phyloP scores from a whole-genome alignment of 1,284 basidiomycete species.

The Fistulina hepatica region DNA sequence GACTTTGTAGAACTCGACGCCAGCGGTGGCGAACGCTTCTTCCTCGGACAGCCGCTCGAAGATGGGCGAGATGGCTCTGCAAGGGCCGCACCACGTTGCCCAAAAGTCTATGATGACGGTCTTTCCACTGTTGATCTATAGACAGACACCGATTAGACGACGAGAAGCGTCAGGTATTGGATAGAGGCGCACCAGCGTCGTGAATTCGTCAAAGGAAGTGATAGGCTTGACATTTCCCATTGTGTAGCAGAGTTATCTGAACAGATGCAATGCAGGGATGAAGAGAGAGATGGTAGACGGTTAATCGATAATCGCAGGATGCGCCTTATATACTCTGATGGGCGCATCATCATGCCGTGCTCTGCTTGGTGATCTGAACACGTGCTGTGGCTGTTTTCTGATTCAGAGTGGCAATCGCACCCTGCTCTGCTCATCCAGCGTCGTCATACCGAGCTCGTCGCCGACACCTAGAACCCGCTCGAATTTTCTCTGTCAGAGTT shows the following conservation, averaged over 20 bases:
- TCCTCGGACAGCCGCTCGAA: slow-evolving; percentile 57
- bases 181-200: background rate
- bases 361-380: background rate
- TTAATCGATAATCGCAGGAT: background rate
- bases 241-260: background rate
- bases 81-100: slow-evolving; percentile 65
- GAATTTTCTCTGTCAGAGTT: too few species aligned
- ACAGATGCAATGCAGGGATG: slow-evolving; percentile 1
- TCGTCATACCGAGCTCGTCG: too few species aligned
- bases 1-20: slow-evolving; percentile 65
- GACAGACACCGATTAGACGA: background rate
- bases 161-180: background rate
- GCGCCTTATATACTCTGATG: background rate
- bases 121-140: slow-evolving; percentile 50
- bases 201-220: background rate
- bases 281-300: too few species aligned
- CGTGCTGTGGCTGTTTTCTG: background rate
- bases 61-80: slow-evolving; percentile 69
- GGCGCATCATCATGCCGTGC: slow-evolving; percentile 1
- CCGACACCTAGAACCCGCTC: too few species aligned
- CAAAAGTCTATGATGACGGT: slow-evolving; percentile 71
- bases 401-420: too few species aligned
- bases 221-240: slow-evolving; percentile 2
- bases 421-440: too few species aligned
- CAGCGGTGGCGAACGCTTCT: slow-evolving; percentile 19